Evolutionary conservation across 2,329 filamentous ascomycete genomes (phyloP), one percentile per base, ranked within the genome.

Genomic region (Lasiodiplodia hormozganensis): DNA sequence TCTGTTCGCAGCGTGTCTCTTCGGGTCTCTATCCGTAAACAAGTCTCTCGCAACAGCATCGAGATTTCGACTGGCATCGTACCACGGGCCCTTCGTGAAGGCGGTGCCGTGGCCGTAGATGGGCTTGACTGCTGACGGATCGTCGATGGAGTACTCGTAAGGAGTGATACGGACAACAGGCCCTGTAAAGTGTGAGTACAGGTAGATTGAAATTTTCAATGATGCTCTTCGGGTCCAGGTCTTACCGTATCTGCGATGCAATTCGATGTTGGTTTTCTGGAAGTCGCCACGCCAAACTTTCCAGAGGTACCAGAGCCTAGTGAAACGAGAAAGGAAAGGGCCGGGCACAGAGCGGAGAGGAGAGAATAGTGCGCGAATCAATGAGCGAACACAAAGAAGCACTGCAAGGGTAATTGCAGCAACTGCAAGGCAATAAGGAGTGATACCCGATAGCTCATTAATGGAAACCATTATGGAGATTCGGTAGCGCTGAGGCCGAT

Each of bases 11-110:
- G 40, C 18, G 28, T 62, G 58, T 23, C 23, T 31, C 58, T 62
- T 51, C 8, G 38, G 12, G 23, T 62, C 58, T 8, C 58, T 23
- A 23, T 51, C 58, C 11, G 40, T 21, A 16, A 62, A 62, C 14
- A 62, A 14, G 25, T 62, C 40, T 2, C 2, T 5, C 12, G 14
- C 6, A 10, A 11, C 14, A 3, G 2, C 23, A 2, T 87, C 85
- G 68, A 40, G 40, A 6, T 62, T 28, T 7, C 58, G 10, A 14
- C 40, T 34, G 8, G 58, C 58, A 6, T 18, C 21, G 14, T 88
- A 88, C 68, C 80, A 83, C 0, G 74, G 72, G 0, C 84, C 80
- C 72, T 89, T 88, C 0, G 76, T 74, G 66, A 88, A 88, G 0
- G 86, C 86, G 2, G 86, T 85, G 38, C 58, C 58, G 18, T 49